Conservation (phyloP, 164 flowering plant species). For the Magnolia changhungtana region DNA sequence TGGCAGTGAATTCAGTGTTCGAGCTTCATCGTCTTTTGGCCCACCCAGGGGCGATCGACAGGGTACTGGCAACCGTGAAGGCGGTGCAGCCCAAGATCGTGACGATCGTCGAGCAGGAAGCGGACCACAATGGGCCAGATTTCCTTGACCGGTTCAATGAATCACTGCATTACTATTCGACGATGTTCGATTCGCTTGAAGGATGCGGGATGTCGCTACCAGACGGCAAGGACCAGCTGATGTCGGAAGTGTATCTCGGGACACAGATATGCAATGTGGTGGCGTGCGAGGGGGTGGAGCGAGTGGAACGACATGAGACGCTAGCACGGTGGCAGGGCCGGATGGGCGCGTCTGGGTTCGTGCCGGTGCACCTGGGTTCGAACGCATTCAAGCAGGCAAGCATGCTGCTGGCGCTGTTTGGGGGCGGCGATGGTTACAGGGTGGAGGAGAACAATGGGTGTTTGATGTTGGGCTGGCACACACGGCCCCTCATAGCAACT, state of each 20-base stretch:
- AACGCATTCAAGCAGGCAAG: slow-evolving; percentile 82
- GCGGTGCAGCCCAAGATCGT: slow-evolving; percentile 56
- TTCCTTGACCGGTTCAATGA: slow-evolving; percentile 74
- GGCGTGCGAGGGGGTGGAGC: slow-evolving; percentile 67
- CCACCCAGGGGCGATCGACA: slow-evolving; percentile 54
- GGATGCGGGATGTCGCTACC: slow-evolving; percentile 36
- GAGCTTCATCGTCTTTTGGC: slow-evolving; percentile 62
- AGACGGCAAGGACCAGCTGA: slow-evolving; percentile 42
- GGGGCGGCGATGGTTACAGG: slow-evolving; percentile 69
- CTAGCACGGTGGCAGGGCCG: slow-evolving; percentile 56
- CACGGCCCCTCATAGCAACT: slow-evolving; percentile 69
- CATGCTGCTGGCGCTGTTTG: slow-evolving; percentile 62
- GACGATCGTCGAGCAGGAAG: slow-evolving; percentile 77
- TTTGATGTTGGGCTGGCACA: slow-evolving; percentile 80
- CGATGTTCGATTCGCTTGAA: slow-evolving; percentile 74
- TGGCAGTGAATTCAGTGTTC: slow-evolving; percentile 73
- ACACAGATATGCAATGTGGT: slow-evolving; percentile 76
- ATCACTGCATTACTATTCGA: slow-evolving; percentile 64
- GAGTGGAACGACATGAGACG: slow-evolving; percentile 76
- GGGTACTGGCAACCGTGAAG: slow-evolving; percentile 42
- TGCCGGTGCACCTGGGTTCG: slow-evolving; percentile 68
- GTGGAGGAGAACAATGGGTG: slow-evolving; percentile 75
- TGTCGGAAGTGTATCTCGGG: slow-evolving; percentile 75
- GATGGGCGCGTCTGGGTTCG: slow-evolving; percentile 56
- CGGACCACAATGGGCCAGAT: slow-evolving; percentile 65